Base-by-base conservation (phyloP, 208 protist genomes). In the Acanthamoeba rhysodes region DNA sequence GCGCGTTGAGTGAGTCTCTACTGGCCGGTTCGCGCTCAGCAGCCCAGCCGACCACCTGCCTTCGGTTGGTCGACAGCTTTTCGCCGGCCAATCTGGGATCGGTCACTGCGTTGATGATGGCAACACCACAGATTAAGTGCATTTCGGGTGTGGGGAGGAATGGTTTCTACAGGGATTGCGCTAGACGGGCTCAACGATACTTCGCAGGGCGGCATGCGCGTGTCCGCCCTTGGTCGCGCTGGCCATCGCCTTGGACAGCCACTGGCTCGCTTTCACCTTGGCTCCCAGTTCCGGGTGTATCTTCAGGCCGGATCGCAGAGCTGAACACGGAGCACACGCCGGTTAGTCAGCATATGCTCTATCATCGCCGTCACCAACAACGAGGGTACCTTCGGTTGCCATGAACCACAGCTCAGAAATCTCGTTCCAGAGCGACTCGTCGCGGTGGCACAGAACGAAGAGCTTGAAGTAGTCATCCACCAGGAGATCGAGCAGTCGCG, bases 401-500 rank as follows among this genome's bases (percentile, higher is more conserved):
- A 94, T 82, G 48, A 94, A 80, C 90, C 90, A 94, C 10, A 94
- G 90, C 12, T 94, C 90, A 10, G 90, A 94, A n/a, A 94, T 80
- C 29, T 94, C 90, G 34, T 14, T 45, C 90, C 90, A 94, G 29
- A 80, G 34, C 0, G 22, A 27, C 41, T 55, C 29, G 90, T 94
- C 90, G 29, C 37, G 18, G 29, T 80, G 66, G 70, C 50, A 94
- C 66, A 80, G 29, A 9, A 80, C 70, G 22, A 45, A 76, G 4
- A 94, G 70, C 70, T 94, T 94, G 90, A 62, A 55, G 37, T 82
- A 59, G 34, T 29, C 41, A 14, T 76, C 32, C 34, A 32, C 55
- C 29, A 94, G 41, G 6, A 34, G 18, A 3, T 50, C 90, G 20
- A 80, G 29, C 9, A 94, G 90, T 20, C 64, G 4, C 41, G 41